Conservation (phyloP, 2,329 filamentous ascomycete genomes). For the Alternaria rosae region DNA sequence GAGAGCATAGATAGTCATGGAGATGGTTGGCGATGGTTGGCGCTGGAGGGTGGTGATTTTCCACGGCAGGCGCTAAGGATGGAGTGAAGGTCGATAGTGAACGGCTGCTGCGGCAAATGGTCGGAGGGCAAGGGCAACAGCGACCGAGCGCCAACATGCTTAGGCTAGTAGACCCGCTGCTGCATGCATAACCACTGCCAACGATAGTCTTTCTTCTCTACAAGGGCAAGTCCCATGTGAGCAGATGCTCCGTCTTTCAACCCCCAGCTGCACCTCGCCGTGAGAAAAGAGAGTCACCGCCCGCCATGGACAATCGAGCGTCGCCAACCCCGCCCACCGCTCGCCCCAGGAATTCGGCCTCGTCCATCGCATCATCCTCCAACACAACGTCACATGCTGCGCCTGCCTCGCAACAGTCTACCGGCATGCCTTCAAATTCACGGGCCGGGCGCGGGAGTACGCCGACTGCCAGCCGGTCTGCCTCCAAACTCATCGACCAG, state of each 20-base stretch:
- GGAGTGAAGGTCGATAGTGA: conserved; percentile 7
- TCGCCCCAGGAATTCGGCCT: conserved; percentile 37
- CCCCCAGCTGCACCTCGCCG: conserved; percentile 23
- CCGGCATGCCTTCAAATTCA: conserved; percentile 38
- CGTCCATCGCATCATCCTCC: conserved; percentile 39
- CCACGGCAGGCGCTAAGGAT: conserved; percentile 11
- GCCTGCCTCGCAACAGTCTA: conserved; percentile 25
- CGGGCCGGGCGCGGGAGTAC: conserved; percentile 36
- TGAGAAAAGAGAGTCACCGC: conserved; percentile 12
- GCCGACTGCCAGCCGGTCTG: conserved; percentile 37
- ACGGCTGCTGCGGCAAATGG: conserved; percentile 22
- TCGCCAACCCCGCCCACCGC: conserved; percentile 44
- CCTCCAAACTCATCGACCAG: conserved; percentile 39
- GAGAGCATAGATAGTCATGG: neutral
- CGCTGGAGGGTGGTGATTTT: conserved; percentile 4
- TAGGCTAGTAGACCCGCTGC: conserved; percentile 16
- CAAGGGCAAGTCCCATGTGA: conserved; percentile 28
- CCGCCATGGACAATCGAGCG: conserved; percentile 42
- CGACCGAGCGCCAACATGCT: conserved; percentile 16
- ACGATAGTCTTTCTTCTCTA: conserved; percentile 19
- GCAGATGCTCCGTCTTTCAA: conserved; percentile 22
- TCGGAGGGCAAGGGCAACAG: conserved; percentile 16
- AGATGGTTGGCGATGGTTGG: conserved; percentile 18
- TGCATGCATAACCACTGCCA: conserved; percentile 20
- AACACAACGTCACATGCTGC: conserved; percentile 33